Evolutionary conservation across 169 alveolate genomes (phyloP).

Genomic region (Theileria sp.): DNA sequence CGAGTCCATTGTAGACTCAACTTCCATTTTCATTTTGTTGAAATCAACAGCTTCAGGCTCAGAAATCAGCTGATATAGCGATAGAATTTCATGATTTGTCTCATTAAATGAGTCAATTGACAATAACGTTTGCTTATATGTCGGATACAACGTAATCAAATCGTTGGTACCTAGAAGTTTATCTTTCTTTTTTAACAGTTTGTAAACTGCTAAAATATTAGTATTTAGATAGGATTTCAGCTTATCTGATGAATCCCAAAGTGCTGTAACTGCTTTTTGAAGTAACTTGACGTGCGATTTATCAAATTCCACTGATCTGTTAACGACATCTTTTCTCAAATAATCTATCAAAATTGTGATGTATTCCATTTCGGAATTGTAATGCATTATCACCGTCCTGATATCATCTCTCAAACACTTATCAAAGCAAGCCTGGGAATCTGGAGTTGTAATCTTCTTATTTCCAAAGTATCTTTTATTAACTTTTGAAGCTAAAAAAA

Average conservation of each 20-base stretch:
- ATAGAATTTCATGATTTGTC: conserved; percentile 33
- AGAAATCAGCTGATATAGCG: conserved; percentile 36
- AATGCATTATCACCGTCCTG: conserved; percentile 64
- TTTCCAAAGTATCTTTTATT: conserved; percentile 26
- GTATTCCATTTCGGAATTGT: conserved; percentile 65
- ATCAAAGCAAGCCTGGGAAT: conserved; percentile 63
- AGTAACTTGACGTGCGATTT: conserved; percentile 56
- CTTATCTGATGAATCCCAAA: conserved; percentile 81
- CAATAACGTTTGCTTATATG: conserved; percentile 64
- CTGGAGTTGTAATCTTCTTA: conserved; percentile 26
- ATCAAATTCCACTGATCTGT: conserved; percentile 60
- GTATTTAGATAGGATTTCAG: conserved; percentile 74
- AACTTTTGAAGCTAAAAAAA: neutral
- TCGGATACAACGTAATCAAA: conserved; percentile 64
- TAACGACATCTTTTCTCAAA: conserved; percentile 54
- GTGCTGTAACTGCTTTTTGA: conserved; percentile 71
- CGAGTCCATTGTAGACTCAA: conserved; percentile 51
- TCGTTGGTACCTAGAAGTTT: conserved; percentile 68
- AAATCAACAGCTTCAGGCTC: conserved; percentile 41
- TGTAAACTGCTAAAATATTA: conserved; percentile 80
- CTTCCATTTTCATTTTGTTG: conserved; percentile 56
- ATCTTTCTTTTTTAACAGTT: conserved; percentile 80
- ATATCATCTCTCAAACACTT: conserved; percentile 65
- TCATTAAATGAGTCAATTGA: conserved; percentile 57
- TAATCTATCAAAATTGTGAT: conserved; percentile 53